Base-by-base conservation (phyloP, 371 early-diverging fungal species). In the Circinella minor region DNA sequence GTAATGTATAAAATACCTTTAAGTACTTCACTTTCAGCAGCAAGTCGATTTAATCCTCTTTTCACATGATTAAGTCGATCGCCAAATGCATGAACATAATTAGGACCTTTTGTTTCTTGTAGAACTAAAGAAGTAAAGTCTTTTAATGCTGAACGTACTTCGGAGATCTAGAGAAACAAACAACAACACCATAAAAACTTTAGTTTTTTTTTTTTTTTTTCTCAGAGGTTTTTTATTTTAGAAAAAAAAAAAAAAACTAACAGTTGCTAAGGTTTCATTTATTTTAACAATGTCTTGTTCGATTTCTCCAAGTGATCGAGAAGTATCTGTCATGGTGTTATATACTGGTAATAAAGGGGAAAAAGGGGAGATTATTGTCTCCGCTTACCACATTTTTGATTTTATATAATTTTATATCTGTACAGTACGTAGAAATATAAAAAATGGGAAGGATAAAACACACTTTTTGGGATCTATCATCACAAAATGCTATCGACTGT, bases 81-180 rank as follows among this genome's bases (percentile, higher is more conserved):
- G 47, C 71, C 65, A 36, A 81, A 77, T 0, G 70, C 54, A 63
- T 75, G 71, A 4, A 77, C 76, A 61, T 72, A 77, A 38, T 63
- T 73, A 18, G 77, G 76, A 11, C 70, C 71, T 37, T 79, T 78
- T n/a, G 74, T 61, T 20, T 81, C 81, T 60, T 65, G 57, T 57
- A 75, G 75, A 13, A 81, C 71, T 13, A 81, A 66, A n/a, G 68
- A 37, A n/a, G 69, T 71, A 66, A 81, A 81, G 36, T 72, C 61
- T 39, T 63, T 63, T 5, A 81, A 57, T 18, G 79, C 72, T 13
- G 79, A 74, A 61, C 81, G 73, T 18, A 81, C 61, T 64, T 79
- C 79, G 15, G 81, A 78, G 20, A 81, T 79, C 81, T 81, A 43
- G 43, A 55, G 11, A 36, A 27, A 20, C 18, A 11, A 9, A 9